Base-by-base conservation (phyloP, 805 yeast genomes). In the Yamadazyma philogaea region DNA sequence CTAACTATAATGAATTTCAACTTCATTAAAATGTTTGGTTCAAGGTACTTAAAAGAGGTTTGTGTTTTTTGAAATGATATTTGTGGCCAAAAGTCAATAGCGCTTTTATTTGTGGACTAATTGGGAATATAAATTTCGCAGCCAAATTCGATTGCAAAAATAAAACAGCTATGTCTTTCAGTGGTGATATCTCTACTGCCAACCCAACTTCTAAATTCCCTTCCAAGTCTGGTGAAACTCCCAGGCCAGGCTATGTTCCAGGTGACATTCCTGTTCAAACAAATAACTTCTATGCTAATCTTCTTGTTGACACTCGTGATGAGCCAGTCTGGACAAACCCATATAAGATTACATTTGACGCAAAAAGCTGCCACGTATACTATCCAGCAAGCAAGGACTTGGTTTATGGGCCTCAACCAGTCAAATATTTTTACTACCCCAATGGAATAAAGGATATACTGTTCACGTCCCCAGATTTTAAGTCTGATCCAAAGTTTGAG, bases 321-420 rank as follows among this genome's bases (percentile, higher is more conserved):
- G 22, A 40, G 30, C 44, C 49, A 8, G 51, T 49, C 10, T 50
- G 43, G 44, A 49, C 53, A 4, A 52, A 49, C 21, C 56, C 56
- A 7, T 52, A 52, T 38, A 45, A 45, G 27, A 44, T 52, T 6
- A 35, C 45, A 12, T 46, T 44, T 31, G 28, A 48, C 12, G 19
- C 32, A 4, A 34, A 30, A 28, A 19, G 27, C 11, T 40, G 44
- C 17, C 28, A 42, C 16, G 45, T 39, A 4, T 52, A 52, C 39
- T 47, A 52, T 36, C 54, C 49, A 4, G 45, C 37, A n/a, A 24
- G 39, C 10, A 20, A 31, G 12, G 53, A 50, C 35, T 32, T 45
- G 6, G 52, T 47, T 1, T 52, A 42, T 30, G 53, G 51, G 20
- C 45, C 45, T 16, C 30, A 18, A 10, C 55, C 57, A 7, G 39